Evolutionary conservation across 768 basidiomycete genomes (phyloP).

Genomic region (Trametes punicea): DNA sequence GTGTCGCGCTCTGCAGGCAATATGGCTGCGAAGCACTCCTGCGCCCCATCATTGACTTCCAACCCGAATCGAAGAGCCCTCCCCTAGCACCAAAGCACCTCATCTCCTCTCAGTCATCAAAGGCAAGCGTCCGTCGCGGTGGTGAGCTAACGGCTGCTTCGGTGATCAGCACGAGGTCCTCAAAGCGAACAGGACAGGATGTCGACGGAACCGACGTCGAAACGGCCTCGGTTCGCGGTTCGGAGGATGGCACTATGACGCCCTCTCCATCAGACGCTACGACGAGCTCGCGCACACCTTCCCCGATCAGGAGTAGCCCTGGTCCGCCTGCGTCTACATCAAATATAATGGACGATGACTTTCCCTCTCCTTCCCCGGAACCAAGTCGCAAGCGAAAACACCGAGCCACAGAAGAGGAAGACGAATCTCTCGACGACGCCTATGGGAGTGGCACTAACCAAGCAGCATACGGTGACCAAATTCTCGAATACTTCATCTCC

Average conservation of each 20-base stretch:
- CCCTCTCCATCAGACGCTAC: slow-evolving; percentile 85
- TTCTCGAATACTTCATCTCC: slow-evolving; percentile 97
- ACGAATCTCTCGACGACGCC: slow-evolving; percentile 43
- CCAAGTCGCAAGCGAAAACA: slow-evolving; percentile 47
- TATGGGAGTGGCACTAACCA: slow-evolving; percentile 44
- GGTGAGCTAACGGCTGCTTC: slow-evolving; percentile 21
- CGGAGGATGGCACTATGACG: slow-evolving; percentile 88
- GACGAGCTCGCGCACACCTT: slow-evolving; percentile 91
- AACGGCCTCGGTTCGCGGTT: slow-evolving; percentile 62
- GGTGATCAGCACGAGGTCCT: slow-evolving; percentile 56
- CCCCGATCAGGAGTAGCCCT: slow-evolving; percentile 69
- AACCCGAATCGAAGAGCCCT: slow-evolving; percentile 84
- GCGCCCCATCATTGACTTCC: slow-evolving; percentile 92
- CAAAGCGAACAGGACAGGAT: slow-evolving; percentile 49
- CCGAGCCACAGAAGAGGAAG: slow-evolving; percentile 43
- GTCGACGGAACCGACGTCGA: slow-evolving; percentile 60
- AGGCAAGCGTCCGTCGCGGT: slow-evolving; percentile 35
- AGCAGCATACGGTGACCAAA: slow-evolving; percentile 88
- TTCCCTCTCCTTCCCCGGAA: slow-evolving; percentile 33
- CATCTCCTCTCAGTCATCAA: slow-evolving; percentile 59
- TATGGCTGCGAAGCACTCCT: slow-evolving; percentile 88
- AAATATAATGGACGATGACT: slow-evolving; percentile 39
- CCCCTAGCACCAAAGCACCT: slow-evolving; percentile 96
- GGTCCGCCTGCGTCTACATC: slow-evolving; percentile 42
- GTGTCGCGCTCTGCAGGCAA: slow-evolving; percentile 80